Percentiles rank a stretch among this genome's conserved stretches.
Evolutionary conservation across 2,329 filamentous ascomycete species (phyloP).

Genomic region (Erysiphe neolycopersici): DNA sequence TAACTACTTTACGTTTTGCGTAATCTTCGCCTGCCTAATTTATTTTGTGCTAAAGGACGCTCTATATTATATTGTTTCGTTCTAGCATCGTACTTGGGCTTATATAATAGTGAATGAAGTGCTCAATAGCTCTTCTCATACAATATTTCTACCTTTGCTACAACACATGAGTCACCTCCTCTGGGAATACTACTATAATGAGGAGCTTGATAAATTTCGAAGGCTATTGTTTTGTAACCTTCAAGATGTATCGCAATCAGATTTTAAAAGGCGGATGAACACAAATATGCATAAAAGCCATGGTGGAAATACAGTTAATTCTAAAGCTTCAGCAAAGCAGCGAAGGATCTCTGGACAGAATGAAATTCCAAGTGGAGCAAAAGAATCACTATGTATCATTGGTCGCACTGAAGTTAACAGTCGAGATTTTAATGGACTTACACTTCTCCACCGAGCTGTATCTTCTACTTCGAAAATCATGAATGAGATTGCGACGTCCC

Average conservation of each 20-base stretch:
- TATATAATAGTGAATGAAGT: too few species aligned
- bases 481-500: slow-evolving; percentile 44
- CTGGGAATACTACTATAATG: slow-evolving; percentile 91
- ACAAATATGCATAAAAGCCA: slow-evolving; percentile 17
- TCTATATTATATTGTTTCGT: too few species aligned
- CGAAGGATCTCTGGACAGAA: slow-evolving; percentile 26
- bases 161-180: slow-evolving; percentile 78
- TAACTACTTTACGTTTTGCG: too few species aligned
- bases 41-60: too few species aligned
- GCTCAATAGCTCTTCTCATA: too few species aligned
- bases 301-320: slow-evolving; percentile 21
- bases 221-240: slow-evolving; percentile 54
- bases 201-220: slow-evolving; percentile 90
- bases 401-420: slow-evolving; percentile 51
- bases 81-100: too few species aligned
- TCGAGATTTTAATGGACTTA: slow-evolving; percentile 57
- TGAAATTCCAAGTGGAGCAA: slow-evolving; percentile 18
- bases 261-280: slow-evolving; percentile 20
- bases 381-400: slow-evolving; percentile 18
- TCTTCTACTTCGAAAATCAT: slow-evolving; percentile 47
- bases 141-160: too few species aligned
- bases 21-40: too few species aligned
- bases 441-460: slow-evolving; percentile 59
- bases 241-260: slow-evolving; percentile 14
- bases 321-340: slow-evolving; percentile 20